phyloP scores from a whole-genome alignment of 2,329 filamentous ascomycete genomes.

The Chrysosporium keratinophilum region DNA sequence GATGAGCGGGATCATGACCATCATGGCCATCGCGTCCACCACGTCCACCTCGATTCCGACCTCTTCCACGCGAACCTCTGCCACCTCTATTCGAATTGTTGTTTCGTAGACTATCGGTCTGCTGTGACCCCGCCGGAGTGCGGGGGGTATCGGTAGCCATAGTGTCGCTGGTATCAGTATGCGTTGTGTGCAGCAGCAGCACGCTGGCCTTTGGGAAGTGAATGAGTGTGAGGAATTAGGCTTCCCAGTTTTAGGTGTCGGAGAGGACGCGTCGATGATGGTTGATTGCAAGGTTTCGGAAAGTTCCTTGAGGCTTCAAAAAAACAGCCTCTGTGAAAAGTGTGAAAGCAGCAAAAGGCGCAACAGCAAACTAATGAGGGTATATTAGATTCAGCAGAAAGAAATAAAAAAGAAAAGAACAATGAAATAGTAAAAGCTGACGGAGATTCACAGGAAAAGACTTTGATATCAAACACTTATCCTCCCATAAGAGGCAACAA shows the following conservation, averaged over 20 bases:
- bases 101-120: not conserved
- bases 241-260: not conserved
- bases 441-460: not conserved
- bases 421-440: not conserved
- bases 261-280: not conserved
- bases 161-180: not conserved
- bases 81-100: conserved; percentile 6
- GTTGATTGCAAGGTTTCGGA: not conserved
- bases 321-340: conserved; percentile 8
- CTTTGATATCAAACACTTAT: not conserved
- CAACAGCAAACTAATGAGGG: not conserved
- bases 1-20: not conserved
- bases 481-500: not conserved
- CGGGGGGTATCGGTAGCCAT: not conserved
- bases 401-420: not conserved
- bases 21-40: not conserved
- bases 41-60: not conserved
- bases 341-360: not conserved
- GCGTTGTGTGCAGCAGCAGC: not conserved
- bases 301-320: conserved; percentile 6
- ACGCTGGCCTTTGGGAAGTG: not conserved
- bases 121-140: not conserved
- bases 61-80: not conserved
- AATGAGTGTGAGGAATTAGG: not conserved
- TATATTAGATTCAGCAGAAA: not conserved